Evolutionary conservation across 1,284 basidiomycete species (phyloP).

Genomic region (Pulveroboletus sp.): DNA sequence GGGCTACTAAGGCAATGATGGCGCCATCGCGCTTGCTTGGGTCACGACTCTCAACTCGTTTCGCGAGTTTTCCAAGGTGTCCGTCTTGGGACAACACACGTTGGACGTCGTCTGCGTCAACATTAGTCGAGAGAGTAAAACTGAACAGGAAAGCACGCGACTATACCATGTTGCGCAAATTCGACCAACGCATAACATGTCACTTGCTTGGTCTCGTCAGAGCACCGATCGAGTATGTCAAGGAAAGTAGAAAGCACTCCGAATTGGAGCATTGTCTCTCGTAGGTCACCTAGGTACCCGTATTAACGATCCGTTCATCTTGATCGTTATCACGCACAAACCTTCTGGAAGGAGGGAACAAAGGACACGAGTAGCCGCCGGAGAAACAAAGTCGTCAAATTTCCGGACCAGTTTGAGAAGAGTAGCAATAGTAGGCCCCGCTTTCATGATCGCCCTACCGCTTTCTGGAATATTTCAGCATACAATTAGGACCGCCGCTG

Average conservation of each 20-base stretch:
- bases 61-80: slow-evolving; percentile 21
- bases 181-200: slow-evolving; percentile 15
- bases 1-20: slow-evolving; percentile 19
- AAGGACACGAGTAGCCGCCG: slow-evolving; percentile 30
- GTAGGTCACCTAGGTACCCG: slow-evolving; percentile 20
- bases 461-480: slow-evolving; percentile 5
- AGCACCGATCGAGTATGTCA: slow-evolving; percentile 29
- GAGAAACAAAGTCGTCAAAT: slow-evolving; percentile 35
- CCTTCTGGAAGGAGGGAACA: slow-evolving; percentile 30
- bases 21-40: slow-evolving; percentile 22
- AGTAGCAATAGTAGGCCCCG: slow-evolving; percentile 7
- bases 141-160: not conserved
- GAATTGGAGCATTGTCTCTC: slow-evolving; percentile 20
- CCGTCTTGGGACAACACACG: slow-evolving; percentile 5
- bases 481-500: not conserved
- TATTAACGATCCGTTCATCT: not conserved
- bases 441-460: slow-evolving; percentile 12
- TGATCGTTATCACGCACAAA: slow-evolving; percentile 1
- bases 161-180: slow-evolving; percentile 26
- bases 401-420: slow-evolving; percentile 25
- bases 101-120: slow-evolving; percentile 16
- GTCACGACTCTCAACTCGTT: slow-evolving; percentile 6
- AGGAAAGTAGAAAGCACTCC: slow-evolving; percentile 20
- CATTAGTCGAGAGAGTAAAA: not conserved
- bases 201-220: slow-evolving; percentile 20